Evolutionary conservation across 2,329 filamentous ascomycete genomes (phyloP).

Genomic region (Alternaria gansuensis): DNA sequence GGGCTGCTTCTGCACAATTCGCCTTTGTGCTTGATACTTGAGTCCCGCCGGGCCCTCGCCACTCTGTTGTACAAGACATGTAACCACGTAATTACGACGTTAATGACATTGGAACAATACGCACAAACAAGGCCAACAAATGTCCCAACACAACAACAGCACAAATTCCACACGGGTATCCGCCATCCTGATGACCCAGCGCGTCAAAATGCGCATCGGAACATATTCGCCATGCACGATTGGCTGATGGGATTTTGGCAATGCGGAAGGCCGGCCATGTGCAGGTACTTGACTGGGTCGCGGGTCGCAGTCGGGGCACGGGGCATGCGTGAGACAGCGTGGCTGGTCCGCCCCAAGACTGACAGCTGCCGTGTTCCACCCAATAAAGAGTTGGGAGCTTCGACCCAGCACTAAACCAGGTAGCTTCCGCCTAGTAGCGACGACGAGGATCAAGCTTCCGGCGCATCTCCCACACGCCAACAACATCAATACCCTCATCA

Average conservation of each 20-base stretch:
- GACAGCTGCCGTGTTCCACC: constrained; percentile 36
- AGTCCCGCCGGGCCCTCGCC: constrained; percentile 1
- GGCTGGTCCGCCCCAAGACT: constrained; percentile 25
- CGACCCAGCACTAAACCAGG: constrained; percentile 19
- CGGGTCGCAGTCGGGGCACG: constrained; percentile 15
- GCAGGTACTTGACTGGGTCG: constrained; percentile 21
- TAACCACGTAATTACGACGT: constrained; percentile 28
- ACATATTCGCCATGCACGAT: not conserved
- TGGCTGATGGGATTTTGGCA: constrained; percentile 1
- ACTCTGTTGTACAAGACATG: constrained; percentile 39
- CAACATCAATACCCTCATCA: constrained; percentile 23
- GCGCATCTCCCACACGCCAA: constrained; percentile 23
- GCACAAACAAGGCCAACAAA: constrained; percentile 8
- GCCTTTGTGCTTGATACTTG: no score
- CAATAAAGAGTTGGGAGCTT: constrained; percentile 27
- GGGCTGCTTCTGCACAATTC: no score
- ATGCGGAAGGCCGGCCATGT: constrained; percentile 29
- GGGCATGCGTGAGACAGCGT: constrained; percentile 25
- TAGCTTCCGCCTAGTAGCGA: constrained; percentile 28
- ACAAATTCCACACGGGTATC: constrained; percentile 1
- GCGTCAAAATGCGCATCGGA: not conserved
- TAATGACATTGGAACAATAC: constrained; percentile 12
- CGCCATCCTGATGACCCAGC: constrained; percentile 1
- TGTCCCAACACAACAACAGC: constrained; percentile 6
- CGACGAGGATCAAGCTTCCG: constrained; percentile 30